A percentile compares a stretch with the other conserved stretches of the same genome.
Evolutionary conservation across 306 rosid genomes (phyloP).

Genomic region (Geum urbanum): DNA sequence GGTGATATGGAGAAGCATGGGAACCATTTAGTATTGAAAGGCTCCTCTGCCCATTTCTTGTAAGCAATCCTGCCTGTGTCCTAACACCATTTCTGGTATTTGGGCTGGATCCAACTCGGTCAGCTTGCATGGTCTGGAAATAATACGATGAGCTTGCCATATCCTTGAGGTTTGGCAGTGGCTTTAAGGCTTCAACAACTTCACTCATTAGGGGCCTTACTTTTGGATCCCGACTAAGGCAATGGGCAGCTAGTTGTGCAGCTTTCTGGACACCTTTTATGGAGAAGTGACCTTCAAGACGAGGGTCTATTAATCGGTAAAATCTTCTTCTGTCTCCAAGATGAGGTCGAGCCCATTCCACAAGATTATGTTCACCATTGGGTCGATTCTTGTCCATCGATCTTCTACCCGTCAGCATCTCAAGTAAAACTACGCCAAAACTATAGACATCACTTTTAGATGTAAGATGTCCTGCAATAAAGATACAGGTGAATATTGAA

Average conservation of each 20-base stretch:
- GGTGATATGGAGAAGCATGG: slow-evolving; percentile 90
- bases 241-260: slow-evolving; percentile 75
- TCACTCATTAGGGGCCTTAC: slow-evolving; percentile 88
- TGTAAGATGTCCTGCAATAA: slow-evolving; percentile 83
- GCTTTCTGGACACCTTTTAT: slow-evolving; percentile 94
- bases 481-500: slow-evolving; percentile 7
- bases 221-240: slow-evolving; percentile 91
- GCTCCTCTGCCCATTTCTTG: slow-evolving; percentile 74
- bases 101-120: slow-evolving; percentile 65
- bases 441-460: slow-evolving; percentile 94
- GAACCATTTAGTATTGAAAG: slow-evolving; percentile 67
- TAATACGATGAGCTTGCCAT: slow-evolving; percentile 95
- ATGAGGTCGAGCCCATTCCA: slow-evolving; percentile 97
- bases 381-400: slow-evolving; percentile 97
- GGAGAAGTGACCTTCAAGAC: slow-evolving; percentile 94
- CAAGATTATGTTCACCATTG: slow-evolving; percentile 91
- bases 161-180: slow-evolving; percentile 87
- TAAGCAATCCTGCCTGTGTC: slow-evolving; percentile 49
- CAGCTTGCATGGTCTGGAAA: slow-evolving; percentile 77
- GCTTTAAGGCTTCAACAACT: slow-evolving; percentile 86
- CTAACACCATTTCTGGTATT: slow-evolving; percentile 53
- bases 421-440: slow-evolving; percentile 92
- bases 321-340: slow-evolving; percentile 86
- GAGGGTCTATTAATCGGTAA: slow-evolving; percentile 84
- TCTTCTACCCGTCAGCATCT: slow-evolving; percentile 92